phyloP scores from a whole-genome alignment of 345 rosid genomes.

The Cardamine resedifolia region DNA sequence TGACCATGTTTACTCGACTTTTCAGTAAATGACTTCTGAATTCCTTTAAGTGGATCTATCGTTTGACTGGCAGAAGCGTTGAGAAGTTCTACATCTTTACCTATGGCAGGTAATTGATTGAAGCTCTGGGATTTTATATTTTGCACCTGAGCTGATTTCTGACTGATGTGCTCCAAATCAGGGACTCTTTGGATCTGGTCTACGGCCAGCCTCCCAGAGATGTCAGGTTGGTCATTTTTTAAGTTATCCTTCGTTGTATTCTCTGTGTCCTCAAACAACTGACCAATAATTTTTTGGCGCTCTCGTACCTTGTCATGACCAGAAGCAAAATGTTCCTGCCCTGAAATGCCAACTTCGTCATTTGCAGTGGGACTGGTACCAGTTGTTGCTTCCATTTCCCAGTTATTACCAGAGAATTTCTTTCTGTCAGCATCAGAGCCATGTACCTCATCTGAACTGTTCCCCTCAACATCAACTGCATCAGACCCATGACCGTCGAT shows the following conservation, averaged over 20 bases:
- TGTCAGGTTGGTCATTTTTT: conserved; percentile 53
- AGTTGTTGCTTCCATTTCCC: conserved; percentile 27
- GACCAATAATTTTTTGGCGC: conserved; percentile 69
- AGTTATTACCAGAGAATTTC: conserved; percentile 9
- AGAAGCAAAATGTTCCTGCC: conserved; percentile 37
- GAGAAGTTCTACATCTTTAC: conserved; percentile 44
- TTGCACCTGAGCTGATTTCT: conserved; percentile 51
- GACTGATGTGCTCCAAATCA: conserved; percentile 44
- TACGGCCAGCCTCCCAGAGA: conserved; percentile 47
- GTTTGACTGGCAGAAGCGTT: conserved; percentile 44
- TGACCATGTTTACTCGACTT: conserved; percentile 48
- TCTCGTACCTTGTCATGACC: conserved; percentile 49
- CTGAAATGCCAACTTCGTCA: conserved; percentile 39
- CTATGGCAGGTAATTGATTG: conserved; percentile 43
- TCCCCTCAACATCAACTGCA: conserved; percentile 55
- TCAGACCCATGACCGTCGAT: conserved; percentile 42
- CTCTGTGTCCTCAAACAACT: conserved; percentile 75
- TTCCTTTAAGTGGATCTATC: conserved; percentile 43
- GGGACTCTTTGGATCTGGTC: conserved; percentile 52
- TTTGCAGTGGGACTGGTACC: conserved; percentile 20
- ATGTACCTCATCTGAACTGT: conserved; percentile 54
- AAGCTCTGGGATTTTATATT: conserved; percentile 56
- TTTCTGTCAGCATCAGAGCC: conserved; percentile 48
- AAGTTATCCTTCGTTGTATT: conserved; percentile 42
- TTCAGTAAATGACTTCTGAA: conserved; percentile 44